phyloP scores from a whole-genome alignment of 306 rosid genomes.

The Urtica urens region DNA sequence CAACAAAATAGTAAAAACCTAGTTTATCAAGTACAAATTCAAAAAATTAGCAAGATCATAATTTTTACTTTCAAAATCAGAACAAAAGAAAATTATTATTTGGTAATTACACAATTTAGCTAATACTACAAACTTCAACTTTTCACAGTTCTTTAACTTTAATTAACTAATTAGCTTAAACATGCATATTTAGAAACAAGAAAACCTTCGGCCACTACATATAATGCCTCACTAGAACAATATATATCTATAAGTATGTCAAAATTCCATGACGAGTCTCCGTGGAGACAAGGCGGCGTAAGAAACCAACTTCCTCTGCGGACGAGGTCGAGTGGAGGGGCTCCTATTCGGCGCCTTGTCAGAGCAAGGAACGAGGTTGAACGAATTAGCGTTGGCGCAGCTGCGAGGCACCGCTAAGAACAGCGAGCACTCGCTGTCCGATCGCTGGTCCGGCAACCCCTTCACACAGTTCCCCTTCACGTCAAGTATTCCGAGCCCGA shows the following conservation, averaged over 20 bases:
- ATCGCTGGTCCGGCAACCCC: conserved; percentile 29
- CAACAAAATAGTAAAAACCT: too few relatives aligned
- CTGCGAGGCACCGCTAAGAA: conserved; percentile 14
- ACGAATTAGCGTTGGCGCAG: conserved; percentile 16
- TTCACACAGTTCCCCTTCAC: conserved; percentile 28
- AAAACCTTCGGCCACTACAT: too few relatives aligned
- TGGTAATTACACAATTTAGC: too few relatives aligned
- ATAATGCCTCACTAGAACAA: too few relatives aligned
- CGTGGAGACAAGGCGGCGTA: conserved; percentile 38
- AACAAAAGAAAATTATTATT: too few relatives aligned
- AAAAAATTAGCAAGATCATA: too few relatives aligned
- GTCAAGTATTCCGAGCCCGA: conserved; percentile 28
- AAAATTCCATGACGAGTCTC: conserved; percentile 4
- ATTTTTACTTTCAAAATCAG: too few relatives aligned
- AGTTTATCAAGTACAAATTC: too few relatives aligned
- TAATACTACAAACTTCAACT: too few relatives aligned
- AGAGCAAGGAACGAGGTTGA: conserved; percentile 24
- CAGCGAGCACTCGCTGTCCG: conserved; percentile 15
- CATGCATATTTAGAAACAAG: too few relatives aligned
- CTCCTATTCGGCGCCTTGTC: neutral
- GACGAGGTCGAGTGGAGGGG: neutral
- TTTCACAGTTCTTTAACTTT: too few relatives aligned
- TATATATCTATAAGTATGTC: neutral
- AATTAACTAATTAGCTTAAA: too few relatives aligned
- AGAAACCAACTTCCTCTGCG: conserved; percentile 32